phyloP scores from a whole-genome alignment of 306 rosid species.

The Cucurbita argyrosperma region DNA sequence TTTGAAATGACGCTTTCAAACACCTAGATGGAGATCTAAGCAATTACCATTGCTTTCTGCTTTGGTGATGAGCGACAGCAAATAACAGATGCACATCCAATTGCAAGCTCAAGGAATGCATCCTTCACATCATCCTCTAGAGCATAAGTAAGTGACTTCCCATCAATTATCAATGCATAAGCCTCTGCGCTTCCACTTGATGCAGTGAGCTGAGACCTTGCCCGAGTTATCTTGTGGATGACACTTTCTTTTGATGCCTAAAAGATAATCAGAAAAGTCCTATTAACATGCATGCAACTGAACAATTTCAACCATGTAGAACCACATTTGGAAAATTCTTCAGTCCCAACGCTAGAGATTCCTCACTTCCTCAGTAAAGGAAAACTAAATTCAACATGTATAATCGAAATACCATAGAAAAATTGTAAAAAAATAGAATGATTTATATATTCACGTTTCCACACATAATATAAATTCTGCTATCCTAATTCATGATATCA shows the following conservation, averaged over 20 bases:
- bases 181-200: slow-evolving; percentile 50
- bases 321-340: neutral
- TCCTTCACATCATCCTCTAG: slow-evolving; percentile 55
- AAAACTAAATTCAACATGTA: neutral
- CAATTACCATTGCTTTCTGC: slow-evolving; percentile 82
- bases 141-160: slow-evolving; percentile 86
- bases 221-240: slow-evolving; percentile 44
- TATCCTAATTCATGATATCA: neutral
- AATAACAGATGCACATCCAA: slow-evolving; percentile 74
- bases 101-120: slow-evolving; percentile 60
- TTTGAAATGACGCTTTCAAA: neutral
- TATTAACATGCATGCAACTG: slow-evolving; percentile 1
- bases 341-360: neutral
- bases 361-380: neutral
- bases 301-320: neutral
- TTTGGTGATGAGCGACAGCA: slow-evolving; percentile 96
- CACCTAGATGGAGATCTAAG: neutral
- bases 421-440: neutral
- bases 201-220: slow-evolving; percentile 33
- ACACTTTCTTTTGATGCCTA: slow-evolving; percentile 63
- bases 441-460: neutral
- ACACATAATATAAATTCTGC: neutral
- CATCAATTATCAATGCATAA: slow-evolving; percentile 84
- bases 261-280: slow-evolving; percentile 14
- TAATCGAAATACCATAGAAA: neutral